Conservation (phyloP, 768 basidiomycete genomes). For the Trametes sanguinea region DNA sequence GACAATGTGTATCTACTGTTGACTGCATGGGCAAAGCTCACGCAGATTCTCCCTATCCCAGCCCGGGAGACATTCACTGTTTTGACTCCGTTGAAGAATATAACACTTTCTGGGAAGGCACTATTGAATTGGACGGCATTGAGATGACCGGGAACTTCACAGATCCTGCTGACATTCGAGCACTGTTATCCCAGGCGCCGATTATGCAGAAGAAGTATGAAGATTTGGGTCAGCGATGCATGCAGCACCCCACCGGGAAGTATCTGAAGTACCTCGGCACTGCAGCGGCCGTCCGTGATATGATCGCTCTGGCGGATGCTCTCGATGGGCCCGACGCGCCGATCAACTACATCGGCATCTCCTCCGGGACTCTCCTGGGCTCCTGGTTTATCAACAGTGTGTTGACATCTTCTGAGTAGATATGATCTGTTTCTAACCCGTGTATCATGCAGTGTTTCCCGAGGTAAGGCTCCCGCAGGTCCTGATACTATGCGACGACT, state of each 20-base stretch:
- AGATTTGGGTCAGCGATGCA: slow-evolving; percentile 1
- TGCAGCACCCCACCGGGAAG: neutral
- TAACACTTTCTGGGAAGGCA: slow-evolving; percentile 9
- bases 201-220: slow-evolving; percentile 18
- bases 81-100: slow-evolving; percentile 7
- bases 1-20: slow-evolving; percentile 1
- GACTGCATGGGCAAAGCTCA: neutral
- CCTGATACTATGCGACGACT: too few species aligned
- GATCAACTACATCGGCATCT: slow-evolving; percentile 9
- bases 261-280: slow-evolving; percentile 14
- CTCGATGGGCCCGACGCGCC: slow-evolving; percentile 12
- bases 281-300: slow-evolving; percentile 11
- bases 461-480: neutral
- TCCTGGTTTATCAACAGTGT: slow-evolving; percentile 13
- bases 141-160: slow-evolving; percentile 10
- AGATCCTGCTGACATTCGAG: neutral
- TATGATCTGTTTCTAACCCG: too few species aligned
- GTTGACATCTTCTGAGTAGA: neutral
- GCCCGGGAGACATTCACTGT: slow-evolving; percentile 12
- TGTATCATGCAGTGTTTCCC: slow-evolving; percentile 3
- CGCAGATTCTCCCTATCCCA: neutral
- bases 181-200: slow-evolving; percentile 5
- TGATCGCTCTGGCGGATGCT: slow-evolving; percentile 11
- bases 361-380: slow-evolving; percentile 14
- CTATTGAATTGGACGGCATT: slow-evolving; percentile 6